A percentile compares a stretch with the other conserved stretches of the same genome.
Evolutionary conservation across 495 filamentous ascomycete species (phyloP).

Genomic region (Podospora didyma): DNA sequence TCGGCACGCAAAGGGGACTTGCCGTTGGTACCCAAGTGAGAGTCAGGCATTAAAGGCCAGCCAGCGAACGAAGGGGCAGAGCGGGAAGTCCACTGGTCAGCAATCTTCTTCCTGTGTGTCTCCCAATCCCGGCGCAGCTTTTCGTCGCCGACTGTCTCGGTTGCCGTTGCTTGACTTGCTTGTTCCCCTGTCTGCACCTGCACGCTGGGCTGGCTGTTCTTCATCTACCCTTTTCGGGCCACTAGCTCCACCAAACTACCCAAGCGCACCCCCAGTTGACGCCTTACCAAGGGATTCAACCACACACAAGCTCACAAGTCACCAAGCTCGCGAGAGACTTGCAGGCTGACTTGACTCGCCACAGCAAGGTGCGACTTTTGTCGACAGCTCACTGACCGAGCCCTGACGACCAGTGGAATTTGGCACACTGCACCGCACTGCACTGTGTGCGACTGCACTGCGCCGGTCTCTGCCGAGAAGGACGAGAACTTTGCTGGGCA

Average conservation of each 20-base stretch:
- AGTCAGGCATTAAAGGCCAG: constrained; percentile 29
- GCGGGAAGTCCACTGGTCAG: constrained; percentile 13
- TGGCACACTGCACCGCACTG: background rate
- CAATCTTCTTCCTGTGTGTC: constrained; percentile 3
- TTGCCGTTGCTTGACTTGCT: constrained; percentile 6
- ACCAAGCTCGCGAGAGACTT: constrained; percentile 15
- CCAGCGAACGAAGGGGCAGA: constrained; percentile 8
- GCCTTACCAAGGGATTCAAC: constrained; percentile 25
- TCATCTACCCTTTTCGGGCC: constrained; percentile 6
- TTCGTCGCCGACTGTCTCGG: constrained; percentile 8
- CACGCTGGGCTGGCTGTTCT: background rate
- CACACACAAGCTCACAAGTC: constrained; percentile 29
- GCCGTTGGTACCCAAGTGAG: constrained; percentile 31
- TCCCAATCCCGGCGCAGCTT: constrained; percentile 15
- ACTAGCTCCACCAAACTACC: constrained; percentile 18
- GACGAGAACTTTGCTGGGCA: constrained; percentile 3
- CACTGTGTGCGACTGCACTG: background rate
- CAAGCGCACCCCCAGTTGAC: constrained; percentile 21
- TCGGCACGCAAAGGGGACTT: constrained; percentile 1
- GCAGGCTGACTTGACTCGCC: constrained; percentile 19
- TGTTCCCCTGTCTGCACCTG: constrained; percentile 10
- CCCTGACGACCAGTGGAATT: background rate
- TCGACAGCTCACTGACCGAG: background rate
- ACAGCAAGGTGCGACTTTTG: constrained; percentile 10
- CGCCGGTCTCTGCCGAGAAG: background rate